Conservation (phyloP, 768 basidiomycete species). For the Collybia sordida region DNA sequence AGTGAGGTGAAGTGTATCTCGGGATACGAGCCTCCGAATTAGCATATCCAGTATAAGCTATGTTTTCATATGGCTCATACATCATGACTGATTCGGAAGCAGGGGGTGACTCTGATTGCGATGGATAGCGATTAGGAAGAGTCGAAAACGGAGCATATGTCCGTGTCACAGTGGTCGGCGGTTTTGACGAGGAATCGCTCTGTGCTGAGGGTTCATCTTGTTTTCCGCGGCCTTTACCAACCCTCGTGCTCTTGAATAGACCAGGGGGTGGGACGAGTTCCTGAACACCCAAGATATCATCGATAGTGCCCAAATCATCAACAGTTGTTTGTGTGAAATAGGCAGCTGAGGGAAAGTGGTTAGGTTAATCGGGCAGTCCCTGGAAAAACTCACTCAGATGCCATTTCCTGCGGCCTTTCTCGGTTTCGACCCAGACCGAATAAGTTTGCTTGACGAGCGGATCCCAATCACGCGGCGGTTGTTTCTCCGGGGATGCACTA, state of each 20-base stretch:
- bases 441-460: slow-evolving; percentile 82
- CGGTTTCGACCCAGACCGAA: slow-evolving; percentile 72
- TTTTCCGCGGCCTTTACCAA: slow-evolving; percentile 48
- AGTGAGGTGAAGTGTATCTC: background rate
- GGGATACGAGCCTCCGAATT: slow-evolving; percentile 7
- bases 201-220: slow-evolving; percentile 33
- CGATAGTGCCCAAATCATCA: slow-evolving; percentile 68
- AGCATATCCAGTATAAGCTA: slow-evolving; percentile 13
- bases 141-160: slow-evolving; percentile 42
- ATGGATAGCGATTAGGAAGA: slow-evolving; percentile 25
- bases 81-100: slow-evolving; percentile 34
- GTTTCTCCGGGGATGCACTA: slow-evolving; percentile 37
- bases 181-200: slow-evolving; percentile 25
- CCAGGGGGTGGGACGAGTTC: slow-evolving; percentile 67
- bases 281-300: slow-evolving; percentile 58
- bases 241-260: slow-evolving; percentile 66
- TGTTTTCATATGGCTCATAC: slow-evolving; percentile 40
- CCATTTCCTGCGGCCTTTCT: slow-evolving; percentile 73
- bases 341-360: slow-evolving; percentile 43
- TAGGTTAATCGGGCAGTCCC: slow-evolving; percentile 6
- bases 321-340: slow-evolving; percentile 81
- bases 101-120: slow-evolving; percentile 19
- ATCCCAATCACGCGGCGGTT: slow-evolving; percentile 62
- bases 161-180: slow-evolving; percentile 27
- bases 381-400: slow-evolving; percentile 63